Percentiles rank a stretch among this genome's conserved stretches.
Conservation (phyloP, 805 yeast species). For the Maudiozyma bulderi region DNA sequence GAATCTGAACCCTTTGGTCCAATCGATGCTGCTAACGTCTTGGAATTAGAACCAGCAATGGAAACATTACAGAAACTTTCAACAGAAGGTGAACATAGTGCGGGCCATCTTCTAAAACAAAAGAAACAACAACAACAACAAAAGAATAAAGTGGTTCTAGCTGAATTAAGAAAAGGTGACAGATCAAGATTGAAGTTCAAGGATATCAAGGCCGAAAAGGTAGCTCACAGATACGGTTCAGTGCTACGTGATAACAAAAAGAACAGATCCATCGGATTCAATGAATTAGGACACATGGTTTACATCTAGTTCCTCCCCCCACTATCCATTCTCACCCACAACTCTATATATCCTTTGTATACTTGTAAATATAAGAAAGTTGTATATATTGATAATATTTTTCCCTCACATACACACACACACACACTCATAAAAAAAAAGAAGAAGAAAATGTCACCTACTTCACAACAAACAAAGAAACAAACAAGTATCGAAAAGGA, state of each 20-base stretch:
- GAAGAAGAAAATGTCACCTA: too few relatives aligned
- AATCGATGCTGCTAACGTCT: slow-evolving; percentile 80
- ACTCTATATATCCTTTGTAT: background rate
- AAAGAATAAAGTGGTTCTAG: slow-evolving; percentile 37
- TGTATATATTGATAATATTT: too few relatives aligned
- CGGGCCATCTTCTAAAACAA: slow-evolving; percentile 31
- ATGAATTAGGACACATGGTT: slow-evolving; percentile 51
- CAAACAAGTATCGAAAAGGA: background rate
- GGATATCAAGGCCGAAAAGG: slow-evolving; percentile 68
- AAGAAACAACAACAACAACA: slow-evolving; percentile 15
- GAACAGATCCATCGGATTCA: slow-evolving; percentile 66
- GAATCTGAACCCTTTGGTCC: slow-evolving; percentile 96
- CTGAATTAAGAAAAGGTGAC: slow-evolving; percentile 59
- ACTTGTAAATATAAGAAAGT: background rate
- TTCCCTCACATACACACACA: too few relatives aligned
- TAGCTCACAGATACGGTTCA: slow-evolving; percentile 89
- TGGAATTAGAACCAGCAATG: slow-evolving; percentile 81
- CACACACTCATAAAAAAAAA: too few relatives aligned
- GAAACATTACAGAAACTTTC: slow-evolving; percentile 63
- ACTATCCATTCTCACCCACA: background rate
- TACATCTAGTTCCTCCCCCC: slow-evolving; percentile 13
- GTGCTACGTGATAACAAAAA: slow-evolving; percentile 80
- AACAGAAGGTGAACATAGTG: slow-evolving; percentile 42
- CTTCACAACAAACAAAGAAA: too few relatives aligned
- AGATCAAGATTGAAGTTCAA: slow-evolving; percentile 64